Conservation (phyloP, 192 early-diverging fungal species). For the Phycomyces blakesleeanus region DNA sequence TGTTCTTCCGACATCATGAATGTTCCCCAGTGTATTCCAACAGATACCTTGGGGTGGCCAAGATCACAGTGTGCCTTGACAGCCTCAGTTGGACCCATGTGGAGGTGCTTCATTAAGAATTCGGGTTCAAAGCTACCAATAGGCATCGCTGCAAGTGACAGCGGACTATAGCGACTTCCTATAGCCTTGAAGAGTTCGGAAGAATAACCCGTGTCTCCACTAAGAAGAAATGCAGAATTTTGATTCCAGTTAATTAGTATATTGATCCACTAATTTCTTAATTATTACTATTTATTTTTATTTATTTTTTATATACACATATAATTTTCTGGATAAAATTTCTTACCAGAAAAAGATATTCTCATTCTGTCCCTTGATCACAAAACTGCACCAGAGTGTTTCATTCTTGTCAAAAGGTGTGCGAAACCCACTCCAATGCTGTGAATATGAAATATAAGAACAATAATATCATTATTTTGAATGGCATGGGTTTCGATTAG, state of each 20-base stretch:
- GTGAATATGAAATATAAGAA: constrained; percentile 14
- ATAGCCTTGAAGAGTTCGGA: constrained; percentile 46
- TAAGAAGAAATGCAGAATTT: constrained; percentile 5
- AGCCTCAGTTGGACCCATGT: constrained; percentile 54
- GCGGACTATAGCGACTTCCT: constrained; percentile 44
- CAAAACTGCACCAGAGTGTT: constrained; percentile 45
- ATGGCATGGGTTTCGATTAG: neutral
- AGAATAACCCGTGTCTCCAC: constrained; percentile 53
- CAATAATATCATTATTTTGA: too few species aligned
- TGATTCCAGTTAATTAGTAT: neutral
- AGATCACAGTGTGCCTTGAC: constrained; percentile 45
- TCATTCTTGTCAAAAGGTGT: constrained; percentile 30
- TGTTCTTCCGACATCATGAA: constrained; percentile 62
- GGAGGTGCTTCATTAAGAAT: constrained; percentile 46
- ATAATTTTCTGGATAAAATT: neutral
- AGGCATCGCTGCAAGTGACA: constrained; percentile 51
- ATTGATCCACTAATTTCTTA: neutral
- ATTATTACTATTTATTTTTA: neutral
- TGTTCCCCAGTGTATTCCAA: constrained; percentile 61
- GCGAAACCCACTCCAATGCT: constrained; percentile 35
- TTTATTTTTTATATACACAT: neutral
- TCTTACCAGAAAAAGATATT: constrained; percentile 49
- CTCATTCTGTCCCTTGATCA: constrained; percentile 35
- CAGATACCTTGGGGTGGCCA: constrained; percentile 31
- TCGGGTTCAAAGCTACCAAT: constrained; percentile 54